Conservation (phyloP, 2,329 filamentous ascomycete genomes). For the Trichoderma sp. region DNA sequence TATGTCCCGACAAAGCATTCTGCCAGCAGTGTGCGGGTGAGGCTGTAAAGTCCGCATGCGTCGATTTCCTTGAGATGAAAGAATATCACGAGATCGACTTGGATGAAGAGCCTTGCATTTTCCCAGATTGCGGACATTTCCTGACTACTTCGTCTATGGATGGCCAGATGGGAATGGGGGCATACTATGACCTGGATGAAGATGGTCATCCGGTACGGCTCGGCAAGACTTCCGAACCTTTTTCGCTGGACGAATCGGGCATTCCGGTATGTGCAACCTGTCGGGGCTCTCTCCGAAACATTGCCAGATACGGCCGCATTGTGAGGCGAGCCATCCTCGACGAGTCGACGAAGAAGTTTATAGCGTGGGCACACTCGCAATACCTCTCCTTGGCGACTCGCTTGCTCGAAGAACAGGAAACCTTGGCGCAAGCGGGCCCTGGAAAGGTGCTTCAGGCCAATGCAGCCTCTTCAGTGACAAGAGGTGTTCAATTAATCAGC, state of each 20-base stretch:
- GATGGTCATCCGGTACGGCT: constrained; percentile 36
- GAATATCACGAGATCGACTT: constrained; percentile 58
- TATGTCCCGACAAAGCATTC: constrained; percentile 50
- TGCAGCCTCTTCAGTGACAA: not conserved
- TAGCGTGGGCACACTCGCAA: constrained; percentile 48
- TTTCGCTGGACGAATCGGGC: constrained; percentile 44
- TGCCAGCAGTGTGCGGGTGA: constrained; percentile 56
- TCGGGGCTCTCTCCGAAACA: constrained; percentile 54
- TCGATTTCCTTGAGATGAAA: constrained; percentile 56
- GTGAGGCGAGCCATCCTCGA: constrained; percentile 60
- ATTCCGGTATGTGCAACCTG: constrained; percentile 59
- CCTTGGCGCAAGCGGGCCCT: not conserved
- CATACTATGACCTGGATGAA: constrained; percentile 46
- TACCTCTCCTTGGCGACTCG: constrained; percentile 16
- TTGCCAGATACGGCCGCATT: constrained; percentile 61
- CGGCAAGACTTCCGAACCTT: constrained; percentile 41
- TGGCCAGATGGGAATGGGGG: constrained; percentile 53
- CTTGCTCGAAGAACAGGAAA: constrained; percentile 20
- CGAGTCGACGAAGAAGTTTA: constrained; percentile 63
- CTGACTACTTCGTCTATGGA: constrained; percentile 61
- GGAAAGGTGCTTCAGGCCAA: not conserved
- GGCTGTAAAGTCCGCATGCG: constrained; percentile 44
- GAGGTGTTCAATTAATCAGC: not conserved
- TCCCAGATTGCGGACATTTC: constrained; percentile 63
- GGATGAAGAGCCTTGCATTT: constrained; percentile 58